Base-by-base conservation (phyloP, 208 protist genomes). In the Leishmania mexicana region DNA sequence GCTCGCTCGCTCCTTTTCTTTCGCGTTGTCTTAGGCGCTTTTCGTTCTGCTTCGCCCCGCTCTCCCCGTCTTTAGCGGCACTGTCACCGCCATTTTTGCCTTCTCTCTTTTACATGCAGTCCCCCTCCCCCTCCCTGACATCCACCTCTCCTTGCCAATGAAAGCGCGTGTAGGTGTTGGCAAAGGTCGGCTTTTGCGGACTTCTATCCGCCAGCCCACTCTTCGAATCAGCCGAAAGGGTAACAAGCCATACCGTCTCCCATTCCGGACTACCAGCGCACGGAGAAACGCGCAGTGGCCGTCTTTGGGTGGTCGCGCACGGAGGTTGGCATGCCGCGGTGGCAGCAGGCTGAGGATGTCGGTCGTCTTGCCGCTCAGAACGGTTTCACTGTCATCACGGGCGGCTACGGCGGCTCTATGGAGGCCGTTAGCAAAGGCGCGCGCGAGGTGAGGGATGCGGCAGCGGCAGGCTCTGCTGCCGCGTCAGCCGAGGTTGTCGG, bases 361-460 rank as follows among this genome's bases (percentile, higher is more conserved):
- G 93, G 93, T 58, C 75, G 72, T 21, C 85, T 94, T 15, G 80
- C 80, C 54, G 93, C 88, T 28, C 62, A 75, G 53, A 53, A 83
- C 74, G 88, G 88, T 64, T 94, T 93, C 75, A 83, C 86, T 40
- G 87, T 95, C 62, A 68, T 93, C 54, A 95, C 87, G 11, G 91
- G 91, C 51, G 91, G 93, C 68, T 96, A 96, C 82, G 83, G 91
- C 57, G 93, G 91, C 2, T 94, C 91, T 21, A 96, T 96, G 93
- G 89, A 94, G 85, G 93, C 93, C 2, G 81, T 85, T 38, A 93
- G 90, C 82, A 89, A 95, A 77, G 93, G 91, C 6, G 93, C 93
- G 1, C 81, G 89, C 17, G 83, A 81, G 71, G 83, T 75, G 4
- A 85, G 88, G 70, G 87, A 91, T 31, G 78, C 54, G 42, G 76